phyloP scores from a whole-genome alignment of 2,329 filamentous ascomycete genomes.

The Ceratocystis eucalypticola region DNA sequence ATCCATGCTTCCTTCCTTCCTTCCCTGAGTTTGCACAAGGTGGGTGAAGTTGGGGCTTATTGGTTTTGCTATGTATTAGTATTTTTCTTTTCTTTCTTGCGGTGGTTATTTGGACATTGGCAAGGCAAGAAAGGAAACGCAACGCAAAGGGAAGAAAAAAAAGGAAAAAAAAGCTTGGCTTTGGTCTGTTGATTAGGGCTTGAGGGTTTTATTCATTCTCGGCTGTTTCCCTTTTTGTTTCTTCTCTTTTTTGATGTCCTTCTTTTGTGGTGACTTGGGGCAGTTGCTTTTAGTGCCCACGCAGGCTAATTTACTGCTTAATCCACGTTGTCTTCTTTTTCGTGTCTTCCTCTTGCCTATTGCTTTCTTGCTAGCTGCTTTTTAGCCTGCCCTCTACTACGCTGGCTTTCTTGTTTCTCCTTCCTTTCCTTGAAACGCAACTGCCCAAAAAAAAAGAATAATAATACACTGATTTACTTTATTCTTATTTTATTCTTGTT shows the following conservation, averaged over 20 bases:
- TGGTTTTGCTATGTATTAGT: neutral
- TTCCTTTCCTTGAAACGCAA: conserved; percentile 1
- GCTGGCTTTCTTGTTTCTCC: neutral
- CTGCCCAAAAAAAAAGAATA: neutral
- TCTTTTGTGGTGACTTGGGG: too few relatives aligned
- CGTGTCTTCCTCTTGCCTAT: neutral
- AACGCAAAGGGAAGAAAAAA: neutral
- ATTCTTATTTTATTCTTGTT: conserved; percentile 3
- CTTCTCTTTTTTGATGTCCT: neutral
- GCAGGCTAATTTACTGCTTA: neutral
- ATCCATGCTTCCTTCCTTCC: neutral
- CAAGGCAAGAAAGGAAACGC: neutral
- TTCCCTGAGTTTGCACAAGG: neutral
- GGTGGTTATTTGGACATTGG: neutral
- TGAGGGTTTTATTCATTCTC: neutral
- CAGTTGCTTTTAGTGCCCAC: neutral
- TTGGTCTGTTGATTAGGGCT: neutral
- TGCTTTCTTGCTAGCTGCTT: neutral
- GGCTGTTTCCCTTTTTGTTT: neutral
- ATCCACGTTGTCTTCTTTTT: neutral
- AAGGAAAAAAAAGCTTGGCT: neutral
- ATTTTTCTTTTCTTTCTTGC: neutral
- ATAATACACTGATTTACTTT: neutral
- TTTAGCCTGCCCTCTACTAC: neutral
- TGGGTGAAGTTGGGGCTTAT: neutral